A percentile compares a stretch with the other conserved stretches of the same genome.
Evolutionary conservation across 768 basidiomycete genomes (phyloP).

Genomic region (Termitomyces sp.): DNA sequence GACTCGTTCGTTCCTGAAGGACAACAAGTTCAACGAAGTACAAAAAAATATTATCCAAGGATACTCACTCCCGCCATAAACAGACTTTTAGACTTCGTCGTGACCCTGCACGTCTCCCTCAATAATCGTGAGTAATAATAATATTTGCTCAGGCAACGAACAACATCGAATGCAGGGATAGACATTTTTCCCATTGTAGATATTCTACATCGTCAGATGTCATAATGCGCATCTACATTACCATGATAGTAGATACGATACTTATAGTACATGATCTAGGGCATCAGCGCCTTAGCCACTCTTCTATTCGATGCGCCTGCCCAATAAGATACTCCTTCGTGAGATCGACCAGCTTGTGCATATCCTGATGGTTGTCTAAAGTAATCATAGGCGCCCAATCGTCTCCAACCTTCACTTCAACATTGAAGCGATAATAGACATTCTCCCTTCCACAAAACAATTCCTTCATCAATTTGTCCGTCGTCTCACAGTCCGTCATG

Average conservation of each 20-base stretch:
- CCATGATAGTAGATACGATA: neutral
- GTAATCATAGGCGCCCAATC: constrained; percentile 9
- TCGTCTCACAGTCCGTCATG: constrained; percentile 11
- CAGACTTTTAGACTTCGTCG: too few species aligned
- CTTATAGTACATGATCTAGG: neutral
- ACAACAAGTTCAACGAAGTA: too few species aligned
- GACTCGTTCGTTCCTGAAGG: too few species aligned
- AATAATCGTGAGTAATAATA: too few species aligned
- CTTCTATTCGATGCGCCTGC: neutral
- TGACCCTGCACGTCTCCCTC: too few species aligned
- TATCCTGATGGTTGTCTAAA: constrained; percentile 9
- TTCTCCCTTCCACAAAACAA: constrained; percentile 7
- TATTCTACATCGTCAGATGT: too few species aligned
- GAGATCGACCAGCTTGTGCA: constrained; percentile 5
- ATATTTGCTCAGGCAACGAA: too few species aligned
- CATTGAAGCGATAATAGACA: constrained; percentile 13
- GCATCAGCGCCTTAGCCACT: constrained; percentile 5
- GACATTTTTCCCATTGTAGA: too few species aligned
- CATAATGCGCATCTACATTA: too few species aligned
- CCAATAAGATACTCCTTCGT: constrained; percentile 8
- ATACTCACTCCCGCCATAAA: too few species aligned
- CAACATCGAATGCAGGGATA: too few species aligned
- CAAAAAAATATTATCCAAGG: too few species aligned
- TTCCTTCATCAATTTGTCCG: constrained; percentile 3
- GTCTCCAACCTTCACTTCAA: constrained; percentile 5